phyloP scores from a whole-genome alignment of 2,329 filamentous ascomycete species.

The Diaporthe longicolla region DNA sequence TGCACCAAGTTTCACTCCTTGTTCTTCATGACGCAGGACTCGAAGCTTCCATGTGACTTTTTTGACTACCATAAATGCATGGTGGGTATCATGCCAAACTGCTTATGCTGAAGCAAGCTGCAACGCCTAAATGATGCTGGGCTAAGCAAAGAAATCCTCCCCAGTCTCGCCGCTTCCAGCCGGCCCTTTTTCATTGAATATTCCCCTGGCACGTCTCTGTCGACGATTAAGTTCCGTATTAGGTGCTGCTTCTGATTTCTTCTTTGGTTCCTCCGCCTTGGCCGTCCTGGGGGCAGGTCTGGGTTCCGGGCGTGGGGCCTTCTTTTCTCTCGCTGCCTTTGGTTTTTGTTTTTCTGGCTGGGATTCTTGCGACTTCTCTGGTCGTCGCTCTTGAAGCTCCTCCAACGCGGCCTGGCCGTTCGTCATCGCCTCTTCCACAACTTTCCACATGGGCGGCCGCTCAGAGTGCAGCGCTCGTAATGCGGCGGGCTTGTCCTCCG shows the following conservation, averaged over 20 bases:
- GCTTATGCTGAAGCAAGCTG: background rate
- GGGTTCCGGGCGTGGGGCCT: conserved; percentile 4
- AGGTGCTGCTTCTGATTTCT: conserved; percentile 27
- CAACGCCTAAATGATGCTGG: conserved; percentile 39
- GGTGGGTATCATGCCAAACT: conserved; percentile 27
- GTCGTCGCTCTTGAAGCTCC: conserved; percentile 67
- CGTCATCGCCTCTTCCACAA: conserved; percentile 75
- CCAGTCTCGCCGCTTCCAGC: conserved; percentile 61
- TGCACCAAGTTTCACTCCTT: background rate
- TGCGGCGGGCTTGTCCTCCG: conserved; percentile 56
- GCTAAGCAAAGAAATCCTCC: conserved; percentile 71
- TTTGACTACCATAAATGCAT: background rate
- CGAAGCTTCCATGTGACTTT: background rate
- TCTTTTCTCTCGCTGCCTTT: conserved; percentile 2
- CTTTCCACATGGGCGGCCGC: conserved; percentile 75
- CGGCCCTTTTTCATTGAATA: conserved; percentile 32
- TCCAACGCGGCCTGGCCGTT: conserved; percentile 67
- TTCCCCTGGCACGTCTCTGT: conserved; percentile 13
- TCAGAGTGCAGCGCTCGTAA: conserved; percentile 60
- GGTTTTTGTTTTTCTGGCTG: background rate
- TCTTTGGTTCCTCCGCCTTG: conserved; percentile 35
- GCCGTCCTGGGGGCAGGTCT: background rate
- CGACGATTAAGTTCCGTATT: conserved; percentile 13
- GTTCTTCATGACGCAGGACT: background rate
- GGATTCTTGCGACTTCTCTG: conserved; percentile 43